Percentiles rank a stretch among this genome's conserved stretches.
These are phyloP conservation scores for Kewa caespitosa DNA, from an alignment of 179 eudicot species.

Conservation along the genomic window DNA sequence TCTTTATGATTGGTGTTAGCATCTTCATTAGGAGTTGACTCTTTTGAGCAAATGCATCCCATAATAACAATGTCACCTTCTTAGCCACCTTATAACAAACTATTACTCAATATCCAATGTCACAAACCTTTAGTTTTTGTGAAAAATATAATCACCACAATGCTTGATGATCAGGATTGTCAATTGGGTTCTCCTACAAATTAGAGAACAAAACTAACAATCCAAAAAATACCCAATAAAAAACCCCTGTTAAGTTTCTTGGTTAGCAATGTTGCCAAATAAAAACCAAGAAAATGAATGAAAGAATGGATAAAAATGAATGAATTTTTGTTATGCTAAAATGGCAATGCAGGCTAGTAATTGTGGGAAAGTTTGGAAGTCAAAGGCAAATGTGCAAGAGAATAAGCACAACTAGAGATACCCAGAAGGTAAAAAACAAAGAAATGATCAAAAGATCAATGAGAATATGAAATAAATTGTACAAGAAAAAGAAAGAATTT, in stretches of 20 bases:
- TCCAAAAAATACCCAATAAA: neutral
- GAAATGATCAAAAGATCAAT: slow-evolving; percentile 4
- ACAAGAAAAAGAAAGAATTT: neutral
- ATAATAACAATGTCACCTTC: slow-evolving; percentile 1
- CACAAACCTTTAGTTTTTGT: neutral
- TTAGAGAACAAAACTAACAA: neutral
- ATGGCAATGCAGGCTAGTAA: neutral
- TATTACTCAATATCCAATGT: neutral
- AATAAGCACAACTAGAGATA: neutral
- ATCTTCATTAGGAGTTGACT: neutral
- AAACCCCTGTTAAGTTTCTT: neutral
- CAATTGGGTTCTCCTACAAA: slow-evolving; percentile 11
- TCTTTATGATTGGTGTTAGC: neutral
- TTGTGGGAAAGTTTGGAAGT: slow-evolving; percentile 8
- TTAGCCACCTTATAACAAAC: slow-evolving; percentile 10
- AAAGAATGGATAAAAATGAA: neutral
- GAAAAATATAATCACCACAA: neutral
- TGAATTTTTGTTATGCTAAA: neutral
- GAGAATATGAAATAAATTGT: neutral
- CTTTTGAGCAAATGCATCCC: slow-evolving; percentile 21
- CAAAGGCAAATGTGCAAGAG: slow-evolving; percentile 7
- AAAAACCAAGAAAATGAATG: slow-evolving; percentile 4
- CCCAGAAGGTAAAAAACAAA: slow-evolving; percentile 8
- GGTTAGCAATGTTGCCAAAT: neutral
- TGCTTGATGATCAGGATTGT: neutral